These are phyloP conservation scores for Thielaviopsis populi DNA, from an alignment of 2,329 filamentous ascomycete species.

Conservation along the genomic window DNA sequence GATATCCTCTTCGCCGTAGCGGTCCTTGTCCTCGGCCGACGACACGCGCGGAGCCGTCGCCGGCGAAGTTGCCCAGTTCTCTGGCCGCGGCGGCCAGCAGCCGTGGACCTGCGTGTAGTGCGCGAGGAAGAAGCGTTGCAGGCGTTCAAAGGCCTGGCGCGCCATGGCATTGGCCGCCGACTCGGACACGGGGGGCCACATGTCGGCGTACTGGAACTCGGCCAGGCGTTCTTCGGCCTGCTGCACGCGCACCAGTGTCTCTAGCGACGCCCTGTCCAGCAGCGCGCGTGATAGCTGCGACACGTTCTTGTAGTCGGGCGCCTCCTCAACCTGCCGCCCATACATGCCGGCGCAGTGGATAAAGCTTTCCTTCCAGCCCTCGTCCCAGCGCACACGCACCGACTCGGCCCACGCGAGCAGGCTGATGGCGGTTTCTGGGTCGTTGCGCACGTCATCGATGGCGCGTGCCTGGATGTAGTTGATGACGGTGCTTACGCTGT, in stretches of 20 bases:
- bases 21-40: not conserved
- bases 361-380: constrained; percentile 54
- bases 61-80: constrained; percentile 12
- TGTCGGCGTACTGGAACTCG: constrained; percentile 44
- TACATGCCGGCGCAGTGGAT: constrained; percentile 53
- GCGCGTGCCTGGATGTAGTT: constrained; percentile 44
- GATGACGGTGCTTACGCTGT: constrained; percentile 44
- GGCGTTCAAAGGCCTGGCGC: constrained; percentile 35
- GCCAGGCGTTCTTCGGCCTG: constrained; percentile 46
- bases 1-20: constrained; percentile 28
- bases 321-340: constrained; percentile 31
- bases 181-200: constrained; percentile 37
- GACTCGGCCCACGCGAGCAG: constrained; percentile 52
- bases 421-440: constrained; percentile 42
- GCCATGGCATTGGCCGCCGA: constrained; percentile 22
- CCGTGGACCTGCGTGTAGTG: constrained; percentile 44
- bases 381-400: constrained; percentile 46
- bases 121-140: constrained; percentile 44
- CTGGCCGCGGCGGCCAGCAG: constrained; percentile 41
- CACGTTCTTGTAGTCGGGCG: constrained; percentile 41
- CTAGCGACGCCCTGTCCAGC: constrained; percentile 45
- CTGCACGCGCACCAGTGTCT: constrained; percentile 47
- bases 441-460: constrained; percentile 49
- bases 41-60: not conserved
- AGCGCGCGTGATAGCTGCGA: constrained; percentile 48